A percentile compares a stretch with the other conserved stretches of the same genome.
Evolutionary conservation across 805 yeast species (phyloP).

Genomic region (Babjeviella inositovora): DNA sequence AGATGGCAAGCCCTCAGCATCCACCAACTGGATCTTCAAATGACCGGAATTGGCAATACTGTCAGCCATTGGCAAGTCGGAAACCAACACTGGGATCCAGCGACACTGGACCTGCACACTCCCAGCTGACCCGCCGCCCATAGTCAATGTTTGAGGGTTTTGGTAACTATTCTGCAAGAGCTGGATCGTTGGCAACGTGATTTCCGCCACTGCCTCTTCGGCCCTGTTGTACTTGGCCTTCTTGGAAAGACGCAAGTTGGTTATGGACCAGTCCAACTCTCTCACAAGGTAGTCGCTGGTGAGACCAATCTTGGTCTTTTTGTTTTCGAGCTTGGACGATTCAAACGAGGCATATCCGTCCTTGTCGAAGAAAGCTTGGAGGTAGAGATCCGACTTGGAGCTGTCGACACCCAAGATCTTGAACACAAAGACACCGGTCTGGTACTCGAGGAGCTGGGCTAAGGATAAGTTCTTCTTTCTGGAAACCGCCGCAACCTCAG

Average conservation of each 20-base stretch:
- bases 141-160: slow-evolving; percentile 36
- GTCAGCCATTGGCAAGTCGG: slow-evolving; percentile 58
- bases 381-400: slow-evolving; percentile 36
- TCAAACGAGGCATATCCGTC: slow-evolving; percentile 48
- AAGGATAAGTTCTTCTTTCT: slow-evolving; percentile 34
- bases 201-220: slow-evolving; percentile 43
- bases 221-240: slow-evolving; percentile 35
- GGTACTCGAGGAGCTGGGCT: slow-evolving; percentile 36
- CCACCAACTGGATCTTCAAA: slow-evolving; percentile 39
- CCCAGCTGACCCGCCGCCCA: slow-evolving; percentile 35
- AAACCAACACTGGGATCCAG: slow-evolving; percentile 62
- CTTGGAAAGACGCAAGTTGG: slow-evolving; percentile 44
- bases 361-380: slow-evolving; percentile 70
- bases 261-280: slow-evolving; percentile 62
- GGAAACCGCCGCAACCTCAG: slow-evolving; percentile 3
- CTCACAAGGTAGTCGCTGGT: slow-evolving; percentile 66
- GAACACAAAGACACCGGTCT: slow-evolving; percentile 65
- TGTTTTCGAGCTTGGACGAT: slow-evolving; percentile 27
- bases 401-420: slow-evolving; percentile 46
- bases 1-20: slow-evolving; percentile 56
- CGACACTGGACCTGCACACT: slow-evolving; percentile 45
- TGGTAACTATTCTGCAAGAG: slow-evolving; percentile 51
- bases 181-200: slow-evolving; percentile 48
- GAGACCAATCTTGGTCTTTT: slow-evolving; percentile 12
- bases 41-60: slow-evolving; percentile 62